phyloP scores from a whole-genome alignment of 2,329 filamentous ascomycete genomes.

The Hypoxylon sp. region DNA sequence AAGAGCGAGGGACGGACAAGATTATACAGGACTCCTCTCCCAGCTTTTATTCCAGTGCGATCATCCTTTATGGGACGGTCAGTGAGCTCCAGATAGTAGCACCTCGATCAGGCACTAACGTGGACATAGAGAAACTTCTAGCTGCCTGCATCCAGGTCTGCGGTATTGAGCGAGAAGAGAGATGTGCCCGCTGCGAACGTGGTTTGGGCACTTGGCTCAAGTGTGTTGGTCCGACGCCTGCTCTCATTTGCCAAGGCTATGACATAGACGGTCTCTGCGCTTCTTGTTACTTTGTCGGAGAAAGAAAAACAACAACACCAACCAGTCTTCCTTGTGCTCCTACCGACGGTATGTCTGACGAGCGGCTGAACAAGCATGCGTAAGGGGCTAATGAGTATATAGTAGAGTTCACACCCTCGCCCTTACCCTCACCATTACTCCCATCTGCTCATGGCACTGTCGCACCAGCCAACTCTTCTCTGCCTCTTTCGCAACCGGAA shows the following conservation, averaged over 20 bases:
- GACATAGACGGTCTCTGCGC: background rate
- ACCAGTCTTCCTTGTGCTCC: too few relatives aligned
- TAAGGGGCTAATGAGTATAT: background rate
- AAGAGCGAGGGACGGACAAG: too few relatives aligned
- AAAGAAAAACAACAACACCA: background rate
- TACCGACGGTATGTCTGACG: background rate
- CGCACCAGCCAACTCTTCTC: too few relatives aligned
- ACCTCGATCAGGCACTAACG: background rate
- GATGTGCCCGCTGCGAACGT: background rate
- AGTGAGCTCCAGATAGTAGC: background rate
- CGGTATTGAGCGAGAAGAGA: background rate
- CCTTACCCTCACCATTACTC: too few relatives aligned
- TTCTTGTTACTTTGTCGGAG: background rate
- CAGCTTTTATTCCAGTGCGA: too few relatives aligned
- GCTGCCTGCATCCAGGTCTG: constrained; percentile 4
- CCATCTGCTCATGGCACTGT: too few relatives aligned
- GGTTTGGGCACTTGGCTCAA: background rate
- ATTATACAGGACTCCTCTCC: too few relatives aligned
- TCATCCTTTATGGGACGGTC: background rate
- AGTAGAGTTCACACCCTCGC: background rate
- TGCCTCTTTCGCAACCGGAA: too few relatives aligned
- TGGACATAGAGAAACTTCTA: background rate
- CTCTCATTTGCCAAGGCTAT: background rate
- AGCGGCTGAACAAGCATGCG: background rate
- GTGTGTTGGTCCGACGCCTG: background rate